Base-by-base conservation (phyloP, 2,329 filamentous ascomycete genomes). In the Pseudogymnoascus sp. region DNA sequence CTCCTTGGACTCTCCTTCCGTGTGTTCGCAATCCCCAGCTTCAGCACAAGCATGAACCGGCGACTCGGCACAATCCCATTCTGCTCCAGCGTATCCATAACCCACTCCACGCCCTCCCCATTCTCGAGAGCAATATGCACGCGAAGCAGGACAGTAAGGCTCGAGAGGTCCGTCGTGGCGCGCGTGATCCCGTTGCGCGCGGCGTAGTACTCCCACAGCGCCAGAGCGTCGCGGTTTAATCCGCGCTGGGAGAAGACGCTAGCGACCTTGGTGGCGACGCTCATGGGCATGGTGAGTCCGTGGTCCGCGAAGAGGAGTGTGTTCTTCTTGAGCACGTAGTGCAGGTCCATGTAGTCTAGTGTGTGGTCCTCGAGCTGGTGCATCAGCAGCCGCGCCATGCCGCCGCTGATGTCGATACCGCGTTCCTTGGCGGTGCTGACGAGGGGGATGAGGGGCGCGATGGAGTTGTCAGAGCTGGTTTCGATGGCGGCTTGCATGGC, bases 401-500 rank as follows among this genome's bases (percentile, higher is more conserved):
- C 65, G 15, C 29, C 15, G 10, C 44, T 58, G 7, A 69, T 62
- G 47, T 68, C 63, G 11, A 64, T 24, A n/a, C 66, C 65, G 5
- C 64, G 54, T 21, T 59, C 10, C 29, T 66, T 62, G 1, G 67
- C 68, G 2, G 68, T 70, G 1, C 66, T 64, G 4, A 77, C 68
- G 0, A 77, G 63, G 1, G 75, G 74, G 6, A 66, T 47, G 21
- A 61, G 9, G 65, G 0, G 67, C 10, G 3, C n/a, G 1, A 66
- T 15, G 21, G 66, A 35, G 8, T 59, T 26, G 2, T 57, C 62
- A 21, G 65, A 29, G 15, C n/a, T 13, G 10, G 66, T 37, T 13
- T 63, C 35, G 26, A 73, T 44, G 4, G 64, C 65, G 6, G 71
- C 70, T 58, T 65, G 63, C 13, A 71, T 67, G 57, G 70, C 70